These are phyloP conservation scores for Viridothelium virens DNA, from an alignment of 495 filamentous ascomycete species.

Conservation along the genomic window DNA sequence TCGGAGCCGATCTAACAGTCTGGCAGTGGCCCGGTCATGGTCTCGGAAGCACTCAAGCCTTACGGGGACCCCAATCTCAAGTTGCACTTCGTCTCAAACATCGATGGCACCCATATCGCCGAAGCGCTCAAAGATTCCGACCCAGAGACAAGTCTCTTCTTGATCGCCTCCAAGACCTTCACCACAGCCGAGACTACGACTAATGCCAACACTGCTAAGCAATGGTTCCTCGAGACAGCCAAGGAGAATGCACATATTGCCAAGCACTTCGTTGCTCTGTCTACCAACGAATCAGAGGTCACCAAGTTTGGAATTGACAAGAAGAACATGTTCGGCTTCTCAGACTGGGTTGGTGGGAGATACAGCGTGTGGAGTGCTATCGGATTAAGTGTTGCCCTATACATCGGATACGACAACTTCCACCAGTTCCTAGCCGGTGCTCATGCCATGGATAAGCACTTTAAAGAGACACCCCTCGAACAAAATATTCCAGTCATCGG, in stretches of 20 bases:
- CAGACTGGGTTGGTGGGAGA: conserved; percentile 94
- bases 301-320: conserved; percentile 96
- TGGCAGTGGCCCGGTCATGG: conserved; percentile 89
- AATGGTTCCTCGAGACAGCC: conserved; percentile 86
- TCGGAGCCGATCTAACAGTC: conserved; percentile 32
- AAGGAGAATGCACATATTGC: conserved; percentile 71
- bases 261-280: conserved; percentile 98
- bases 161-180: conserved; percentile 98
- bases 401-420: conserved; percentile 97
- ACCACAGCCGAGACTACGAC: conserved; percentile 95
- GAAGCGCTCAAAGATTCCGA: conserved; percentile 84
- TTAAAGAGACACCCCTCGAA: conserved; percentile 79
- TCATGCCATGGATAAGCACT: conserved; percentile 98
- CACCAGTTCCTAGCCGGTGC: conserved; percentile 91
- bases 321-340: conserved; percentile 99
- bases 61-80: conserved; percentile 79
- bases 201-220: conserved; percentile 93
- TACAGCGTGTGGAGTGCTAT: conserved; percentile 99
- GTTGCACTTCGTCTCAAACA: conserved; percentile 98
- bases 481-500: conserved; percentile 91
- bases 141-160: conserved; percentile 94
- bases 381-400: conserved; percentile 84
- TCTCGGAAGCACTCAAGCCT: conserved; percentile 90
- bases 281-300: conserved; percentile 90
- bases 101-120: conserved; percentile 94